Conservation (phyloP, 176 grass and related monocot species). For the Ensete glaucum region DNA sequence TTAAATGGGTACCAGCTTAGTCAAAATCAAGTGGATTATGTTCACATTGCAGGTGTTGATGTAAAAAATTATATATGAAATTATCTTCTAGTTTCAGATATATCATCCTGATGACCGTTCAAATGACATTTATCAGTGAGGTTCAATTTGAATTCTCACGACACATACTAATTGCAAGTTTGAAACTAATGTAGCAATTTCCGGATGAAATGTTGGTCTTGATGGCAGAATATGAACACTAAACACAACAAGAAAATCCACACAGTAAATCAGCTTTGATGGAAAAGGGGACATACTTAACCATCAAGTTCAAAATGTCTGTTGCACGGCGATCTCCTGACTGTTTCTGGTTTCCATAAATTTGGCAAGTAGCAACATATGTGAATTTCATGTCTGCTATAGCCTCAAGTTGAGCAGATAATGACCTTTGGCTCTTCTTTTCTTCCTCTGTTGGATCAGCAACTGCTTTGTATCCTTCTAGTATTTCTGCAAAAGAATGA, state of each 20-base stretch:
- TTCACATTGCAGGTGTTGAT: no score
- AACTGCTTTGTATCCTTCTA: constrained; percentile 82
- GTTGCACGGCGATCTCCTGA: constrained; percentile 89
- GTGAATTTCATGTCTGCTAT: constrained; percentile 91
- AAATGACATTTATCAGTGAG: no score
- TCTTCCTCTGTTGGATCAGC: constrained; percentile 61
- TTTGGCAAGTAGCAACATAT: constrained; percentile 86
- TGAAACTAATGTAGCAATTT: no score
- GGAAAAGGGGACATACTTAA: constrained; percentile 60
- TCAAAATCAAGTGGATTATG: no score
- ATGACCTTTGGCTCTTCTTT: constrained; percentile 63
- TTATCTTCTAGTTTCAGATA: no score
- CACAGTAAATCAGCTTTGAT: neutral
- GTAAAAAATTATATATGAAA: no score
- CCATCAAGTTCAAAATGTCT: constrained; percentile 98
- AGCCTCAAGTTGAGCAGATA: constrained; percentile 75
- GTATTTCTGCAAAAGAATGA: constrained; percentile 51
- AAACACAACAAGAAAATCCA: neutral
- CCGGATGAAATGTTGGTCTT: no score
- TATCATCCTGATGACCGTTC: no score
- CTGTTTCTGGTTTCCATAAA: constrained; percentile 96
- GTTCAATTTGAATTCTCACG: no score
- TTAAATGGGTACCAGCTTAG: no score
- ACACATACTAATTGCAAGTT: no score
- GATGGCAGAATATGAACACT: no score